These are phyloP conservation scores for Hemerocallis citrina DNA, from an alignment of 106 monocot species.

Conservation along the genomic window DNA sequence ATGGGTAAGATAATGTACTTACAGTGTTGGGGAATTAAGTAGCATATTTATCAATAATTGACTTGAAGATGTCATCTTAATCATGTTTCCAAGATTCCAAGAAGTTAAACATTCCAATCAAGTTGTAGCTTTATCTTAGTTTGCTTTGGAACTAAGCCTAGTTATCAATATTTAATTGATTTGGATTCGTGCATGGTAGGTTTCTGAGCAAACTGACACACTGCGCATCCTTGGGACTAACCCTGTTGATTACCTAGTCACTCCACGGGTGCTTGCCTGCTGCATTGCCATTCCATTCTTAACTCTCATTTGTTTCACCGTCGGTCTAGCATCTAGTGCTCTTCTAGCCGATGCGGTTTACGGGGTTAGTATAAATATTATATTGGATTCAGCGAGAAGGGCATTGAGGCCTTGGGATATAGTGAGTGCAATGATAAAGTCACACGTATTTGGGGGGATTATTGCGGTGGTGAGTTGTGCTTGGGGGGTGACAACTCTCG, in stretches of 20 bases:
- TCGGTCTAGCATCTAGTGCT: constrained; percentile 69
- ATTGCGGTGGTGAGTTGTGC: constrained; percentile 87
- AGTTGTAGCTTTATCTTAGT: too few species aligned
- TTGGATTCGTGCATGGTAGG: constrained; percentile 28
- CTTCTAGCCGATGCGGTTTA: constrained; percentile 61
- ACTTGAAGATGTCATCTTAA: too few species aligned
- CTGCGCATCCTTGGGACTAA: constrained; percentile 60
- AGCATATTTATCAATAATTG: too few species aligned
- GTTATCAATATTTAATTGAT: not conserved
- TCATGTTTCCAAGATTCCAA: too few species aligned
- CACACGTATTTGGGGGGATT: constrained; percentile 69
- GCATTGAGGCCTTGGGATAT: constrained; percentile 73
- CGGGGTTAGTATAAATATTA: constrained; percentile 67
- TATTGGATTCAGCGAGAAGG: constrained; percentile 62
- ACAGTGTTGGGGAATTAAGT: too few species aligned
- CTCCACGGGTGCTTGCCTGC: constrained; percentile 77
- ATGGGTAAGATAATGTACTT: too few species aligned
- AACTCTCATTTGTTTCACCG: constrained; percentile 61
- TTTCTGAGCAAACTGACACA: constrained; percentile 77
- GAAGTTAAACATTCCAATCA: too few species aligned
- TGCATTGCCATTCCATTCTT: constrained; percentile 62
- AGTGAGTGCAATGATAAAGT: constrained; percentile 80
- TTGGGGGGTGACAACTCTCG: constrained; percentile 79
- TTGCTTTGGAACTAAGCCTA: too few species aligned
- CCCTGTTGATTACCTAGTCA: constrained; percentile 64